Evolutionary conservation across 2,329 filamentous ascomycete species (phyloP).

Genomic region (Aspergillus ochraceoroseus): DNA sequence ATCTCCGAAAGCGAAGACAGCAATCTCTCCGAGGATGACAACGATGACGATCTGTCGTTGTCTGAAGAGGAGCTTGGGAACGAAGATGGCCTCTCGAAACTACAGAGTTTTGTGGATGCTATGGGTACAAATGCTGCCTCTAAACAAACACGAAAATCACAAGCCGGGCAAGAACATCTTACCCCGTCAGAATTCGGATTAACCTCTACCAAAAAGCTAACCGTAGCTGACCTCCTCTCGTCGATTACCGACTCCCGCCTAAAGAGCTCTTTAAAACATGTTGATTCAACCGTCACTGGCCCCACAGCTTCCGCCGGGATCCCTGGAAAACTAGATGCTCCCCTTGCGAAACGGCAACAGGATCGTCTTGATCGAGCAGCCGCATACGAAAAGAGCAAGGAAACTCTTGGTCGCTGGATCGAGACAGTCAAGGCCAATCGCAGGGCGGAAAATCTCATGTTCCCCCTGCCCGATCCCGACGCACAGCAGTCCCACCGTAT

Average conservation of each 20-base stretch:
- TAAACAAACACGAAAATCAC: conserved; percentile 33
- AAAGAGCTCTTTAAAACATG: conserved; percentile 72
- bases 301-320: conserved; percentile 51
- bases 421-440: conserved; percentile 95
- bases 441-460: conserved; percentile 80
- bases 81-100: conserved; percentile 53
- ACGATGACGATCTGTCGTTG: conserved; percentile 41
- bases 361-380: conserved; percentile 74
- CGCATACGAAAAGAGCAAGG: conserved; percentile 85
- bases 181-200: conserved; percentile 58
- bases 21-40: conserved; percentile 44
- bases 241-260: conserved; percentile 68
- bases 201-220: conserved; percentile 62
- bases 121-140: conserved; percentile 48
- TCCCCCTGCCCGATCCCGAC: conserved; percentile 73
- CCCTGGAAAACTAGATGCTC: conserved; percentile 70
- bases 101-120: conserved; percentile 64
- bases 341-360: conserved; percentile 79
- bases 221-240: conserved; percentile 68
- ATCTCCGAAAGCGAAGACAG: conserved; percentile 44
- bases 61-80: conserved; percentile 34
- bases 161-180: conserved; percentile 56
- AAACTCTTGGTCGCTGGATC: conserved; percentile 84
- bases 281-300: conserved; percentile 43
- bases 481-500: conserved; percentile 53